Percentiles rank a stretch among this genome's conserved stretches.
Evolutionary conservation across 2,329 filamentous ascomycete species (phyloP).

Genomic region (Verticillium nonalfalfae): DNA sequence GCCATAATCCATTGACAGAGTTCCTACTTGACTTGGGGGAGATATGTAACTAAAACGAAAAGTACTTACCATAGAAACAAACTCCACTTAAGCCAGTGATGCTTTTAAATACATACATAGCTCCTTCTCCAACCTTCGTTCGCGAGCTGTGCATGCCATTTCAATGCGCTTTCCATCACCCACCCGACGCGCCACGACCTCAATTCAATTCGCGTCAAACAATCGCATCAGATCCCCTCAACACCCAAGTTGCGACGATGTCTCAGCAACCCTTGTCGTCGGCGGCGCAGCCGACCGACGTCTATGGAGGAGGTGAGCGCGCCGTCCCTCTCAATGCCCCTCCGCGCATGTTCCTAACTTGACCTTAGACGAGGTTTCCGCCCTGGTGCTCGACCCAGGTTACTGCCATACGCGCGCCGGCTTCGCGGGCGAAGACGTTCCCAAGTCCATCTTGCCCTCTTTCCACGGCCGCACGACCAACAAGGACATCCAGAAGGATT

Average conservation of each 20-base stretch:
- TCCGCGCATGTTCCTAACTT: conserved; percentile 1
- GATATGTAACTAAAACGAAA: too few relatives aligned
- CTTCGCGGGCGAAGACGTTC: conserved; percentile 95
- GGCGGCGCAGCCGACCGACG: conserved; percentile 52
- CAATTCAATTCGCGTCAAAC: background rate
- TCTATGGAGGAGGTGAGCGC: conserved; percentile 54
- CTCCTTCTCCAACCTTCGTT: background rate
- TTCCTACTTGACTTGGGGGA: too few relatives aligned
- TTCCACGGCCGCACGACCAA: conserved; percentile 67
- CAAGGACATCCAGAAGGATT: conserved; percentile 42
- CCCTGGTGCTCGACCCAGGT: conserved; percentile 91
- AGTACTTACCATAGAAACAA: too few relatives aligned
- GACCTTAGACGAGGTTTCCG: conserved; percentile 82
- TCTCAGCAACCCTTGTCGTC: conserved; percentile 50
- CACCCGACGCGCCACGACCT: background rate
- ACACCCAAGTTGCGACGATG: conserved; percentile 30
- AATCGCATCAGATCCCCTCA: background rate
- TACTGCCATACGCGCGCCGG: conserved; percentile 88
- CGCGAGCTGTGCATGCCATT: background rate
- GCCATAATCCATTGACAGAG: too few relatives aligned
- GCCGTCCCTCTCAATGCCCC: conserved; percentile 4
- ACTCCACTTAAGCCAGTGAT: too few relatives aligned
- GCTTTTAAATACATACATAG: background rate
- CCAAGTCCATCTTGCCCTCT: conserved; percentile 87
- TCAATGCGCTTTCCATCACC: background rate